Conservation (phyloP, 2,329 filamentous ascomycete genomes). For the Fusarium sp. region DNA sequence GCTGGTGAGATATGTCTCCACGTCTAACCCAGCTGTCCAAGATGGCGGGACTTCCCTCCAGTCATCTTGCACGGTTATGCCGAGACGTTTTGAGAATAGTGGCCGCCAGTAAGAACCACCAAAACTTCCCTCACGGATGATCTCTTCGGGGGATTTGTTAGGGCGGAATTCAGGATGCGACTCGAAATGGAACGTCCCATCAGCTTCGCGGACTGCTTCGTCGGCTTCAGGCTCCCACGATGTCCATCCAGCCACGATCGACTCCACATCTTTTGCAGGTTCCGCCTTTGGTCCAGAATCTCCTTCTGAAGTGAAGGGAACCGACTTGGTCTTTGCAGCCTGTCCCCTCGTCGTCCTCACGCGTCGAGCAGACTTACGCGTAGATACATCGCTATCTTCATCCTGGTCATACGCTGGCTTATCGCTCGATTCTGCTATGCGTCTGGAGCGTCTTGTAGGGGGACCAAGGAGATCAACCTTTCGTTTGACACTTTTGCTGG, state of each 20-base stretch:
- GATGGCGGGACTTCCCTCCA: constrained; percentile 18
- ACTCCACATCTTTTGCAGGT: background rate
- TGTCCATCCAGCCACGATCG: background rate
- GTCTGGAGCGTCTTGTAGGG: constrained; percentile 20
- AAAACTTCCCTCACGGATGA: constrained; percentile 29
- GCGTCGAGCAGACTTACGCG: background rate
- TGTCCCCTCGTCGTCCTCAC: background rate
- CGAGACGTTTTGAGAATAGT: constrained; percentile 1
- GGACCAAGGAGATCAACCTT: background rate
- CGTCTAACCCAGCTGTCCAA: constrained; percentile 8
- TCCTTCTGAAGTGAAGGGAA: background rate
- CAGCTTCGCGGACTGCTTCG: background rate
- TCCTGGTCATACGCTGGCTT: background rate
- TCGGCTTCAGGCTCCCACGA: constrained; percentile 13
- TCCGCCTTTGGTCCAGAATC: background rate
- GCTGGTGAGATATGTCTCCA: constrained; percentile 11
- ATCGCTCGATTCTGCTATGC: constrained; percentile 10
- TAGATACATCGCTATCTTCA: rapidly evolving
- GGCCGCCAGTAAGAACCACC: constrained; percentile 28
- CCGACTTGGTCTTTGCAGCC: rapidly evolving
- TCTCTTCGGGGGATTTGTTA: constrained; percentile 26
- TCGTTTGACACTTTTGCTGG: constrained; percentile 3
- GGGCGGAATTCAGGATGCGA: constrained; percentile 19
- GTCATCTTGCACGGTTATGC: constrained; percentile 1
- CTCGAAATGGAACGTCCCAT: constrained; percentile 4